Evolutionary conservation across 129 eudicot species (phyloP).

Genomic region (Oenanthe sinensis): DNA sequence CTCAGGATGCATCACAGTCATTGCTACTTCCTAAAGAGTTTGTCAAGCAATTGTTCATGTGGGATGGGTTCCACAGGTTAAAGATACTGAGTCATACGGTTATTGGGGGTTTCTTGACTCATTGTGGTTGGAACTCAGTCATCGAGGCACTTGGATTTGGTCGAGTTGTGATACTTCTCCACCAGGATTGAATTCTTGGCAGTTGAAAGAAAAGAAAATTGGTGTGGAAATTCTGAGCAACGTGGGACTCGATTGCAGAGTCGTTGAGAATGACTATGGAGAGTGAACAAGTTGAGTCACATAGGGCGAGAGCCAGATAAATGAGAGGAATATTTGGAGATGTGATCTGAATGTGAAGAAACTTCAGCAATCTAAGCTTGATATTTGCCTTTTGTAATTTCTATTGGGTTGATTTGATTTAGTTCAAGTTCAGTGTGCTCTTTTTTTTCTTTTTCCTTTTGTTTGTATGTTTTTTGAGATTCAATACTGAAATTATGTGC

Average conservation of each 20-base stretch:
- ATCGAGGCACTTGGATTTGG: slow-evolving; percentile 68
- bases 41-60: slow-evolving; percentile 33
- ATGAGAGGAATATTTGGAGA: no score
- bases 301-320: slow-evolving; percentile 47
- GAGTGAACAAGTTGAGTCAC: slow-evolving; percentile 40
- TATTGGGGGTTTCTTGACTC: slow-evolving; percentile 65
- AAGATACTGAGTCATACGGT: slow-evolving; percentile 54
- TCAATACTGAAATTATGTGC: no score
- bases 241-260: slow-evolving; percentile 44
- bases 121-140: slow-evolving; percentile 86
- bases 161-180: slow-evolving; percentile 53
- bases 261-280: slow-evolving; percentile 36
- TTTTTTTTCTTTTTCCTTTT: no score
- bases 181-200: slow-evolving; percentile 65
- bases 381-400: neutral
- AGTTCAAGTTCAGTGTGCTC: neutral
- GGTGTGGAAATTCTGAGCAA: slow-evolving; percentile 57
- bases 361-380: neutral
- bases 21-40: slow-evolving; percentile 48
- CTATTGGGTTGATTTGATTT: no score
- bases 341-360: no score
- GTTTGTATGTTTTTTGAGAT: no score
- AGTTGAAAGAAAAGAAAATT: slow-evolving; percentile 40
- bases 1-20: slow-evolving; percentile 19
- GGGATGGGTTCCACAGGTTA: slow-evolving; percentile 73